These are phyloP conservation scores for Seminavis robusta DNA, from an alignment of 108 stramenopile genomes.

Conservation along the genomic window DNA sequence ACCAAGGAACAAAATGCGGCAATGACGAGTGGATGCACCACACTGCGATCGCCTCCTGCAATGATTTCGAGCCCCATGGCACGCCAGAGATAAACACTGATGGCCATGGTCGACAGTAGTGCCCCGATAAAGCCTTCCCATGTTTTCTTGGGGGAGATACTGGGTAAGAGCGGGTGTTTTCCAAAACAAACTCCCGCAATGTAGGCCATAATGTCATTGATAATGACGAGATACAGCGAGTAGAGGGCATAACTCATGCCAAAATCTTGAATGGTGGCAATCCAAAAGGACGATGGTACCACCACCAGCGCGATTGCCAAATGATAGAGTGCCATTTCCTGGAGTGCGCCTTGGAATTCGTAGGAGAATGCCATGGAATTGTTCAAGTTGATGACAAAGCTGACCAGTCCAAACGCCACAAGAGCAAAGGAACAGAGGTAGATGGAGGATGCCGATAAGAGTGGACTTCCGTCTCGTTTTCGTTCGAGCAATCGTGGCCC, in stretches of 20 bases:
- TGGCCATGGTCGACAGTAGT: conserved; percentile 68
- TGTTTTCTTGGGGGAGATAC: conserved; percentile 94
- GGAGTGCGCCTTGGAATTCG: not conserved
- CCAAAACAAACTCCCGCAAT: conserved; percentile 87
- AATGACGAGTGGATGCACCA: too few relatives aligned
- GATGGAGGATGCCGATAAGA: conserved; percentile 4
- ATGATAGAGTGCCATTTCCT: not conserved
- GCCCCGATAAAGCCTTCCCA: conserved; percentile 96
- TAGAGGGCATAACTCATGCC: conserved; percentile 88
- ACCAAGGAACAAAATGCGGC: conserved; percentile 79
- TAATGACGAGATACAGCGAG: conserved; percentile 85
- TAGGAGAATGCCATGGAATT: conserved; percentile 2
- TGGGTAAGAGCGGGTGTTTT: conserved; percentile 80
- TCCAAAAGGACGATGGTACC: conserved; percentile 70
- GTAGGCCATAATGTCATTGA: conserved; percentile 96
- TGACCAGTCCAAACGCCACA: conserved; percentile 44
- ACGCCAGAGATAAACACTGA: not conserved
- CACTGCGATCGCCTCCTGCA: conserved; percentile 8
- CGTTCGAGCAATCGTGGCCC: conserved; percentile 24
- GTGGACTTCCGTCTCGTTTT: conserved; percentile 21
- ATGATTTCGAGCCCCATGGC: not conserved
- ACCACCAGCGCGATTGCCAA: conserved; percentile 35
- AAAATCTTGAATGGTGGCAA: conserved; percentile 59
- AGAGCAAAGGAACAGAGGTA: conserved; percentile 41
- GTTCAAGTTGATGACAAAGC: conserved; percentile 5